These are phyloP conservation scores for Vigna hirtella DNA, from an alignment of 306 rosid genomes.

Conservation along the genomic window DNA sequence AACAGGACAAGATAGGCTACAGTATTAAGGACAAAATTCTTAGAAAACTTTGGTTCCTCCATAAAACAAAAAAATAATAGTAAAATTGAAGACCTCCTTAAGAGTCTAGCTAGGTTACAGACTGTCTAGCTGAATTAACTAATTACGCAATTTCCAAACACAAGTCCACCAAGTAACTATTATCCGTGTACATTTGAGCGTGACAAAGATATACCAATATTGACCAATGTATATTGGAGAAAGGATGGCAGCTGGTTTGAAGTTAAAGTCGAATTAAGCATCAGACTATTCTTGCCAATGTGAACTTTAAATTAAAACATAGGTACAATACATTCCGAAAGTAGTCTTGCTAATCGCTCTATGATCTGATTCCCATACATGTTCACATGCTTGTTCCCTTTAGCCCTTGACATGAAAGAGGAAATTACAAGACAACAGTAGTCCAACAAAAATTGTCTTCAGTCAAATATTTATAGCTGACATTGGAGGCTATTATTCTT, in stretches of 20 bases:
- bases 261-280: conserved; percentile 21
- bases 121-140: conserved; percentile 2
- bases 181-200: conserved; percentile 12
- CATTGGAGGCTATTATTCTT: conserved; percentile 21
- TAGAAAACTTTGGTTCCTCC: neutral
- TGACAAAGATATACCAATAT: conserved; percentile 22
- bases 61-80: neutral
- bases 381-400: conserved; percentile 29
- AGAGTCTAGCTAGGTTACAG: conserved; percentile 10
- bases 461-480: conserved; percentile 7
- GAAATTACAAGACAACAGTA: conserved; percentile 8
- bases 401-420: neutral
- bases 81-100: neutral
- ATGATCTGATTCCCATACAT: conserved; percentile 28
- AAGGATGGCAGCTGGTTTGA: conserved; percentile 16
- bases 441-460: conserved; percentile 22
- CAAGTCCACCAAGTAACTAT: neutral
- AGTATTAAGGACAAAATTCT: conserved; percentile 2
- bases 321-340: conserved; percentile 8
- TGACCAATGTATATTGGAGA: conserved; percentile 8
- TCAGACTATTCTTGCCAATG: neutral
- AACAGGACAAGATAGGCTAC: conserved; percentile 4
- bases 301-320: conserved; percentile 4
- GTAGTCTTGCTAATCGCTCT: conserved; percentile 14
- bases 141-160: conserved; percentile 16